Conservation (phyloP, 2,329 filamentous ascomycete genomes). For the Whalleya microplaca region DNA sequence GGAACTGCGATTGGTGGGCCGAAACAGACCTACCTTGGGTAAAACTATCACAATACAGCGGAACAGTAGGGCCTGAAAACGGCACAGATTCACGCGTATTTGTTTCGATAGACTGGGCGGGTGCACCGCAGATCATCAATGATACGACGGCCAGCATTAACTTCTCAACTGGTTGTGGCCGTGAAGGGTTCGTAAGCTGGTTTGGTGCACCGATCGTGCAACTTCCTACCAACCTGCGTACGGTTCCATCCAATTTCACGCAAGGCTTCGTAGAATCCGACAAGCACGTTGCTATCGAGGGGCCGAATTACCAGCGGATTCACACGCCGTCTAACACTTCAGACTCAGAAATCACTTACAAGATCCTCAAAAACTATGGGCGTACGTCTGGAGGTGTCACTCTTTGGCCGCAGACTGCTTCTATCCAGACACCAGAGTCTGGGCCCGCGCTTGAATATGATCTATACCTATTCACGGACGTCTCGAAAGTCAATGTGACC, state of each 20-base stretch:
- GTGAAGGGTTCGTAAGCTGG: slow-evolving; percentile 35
- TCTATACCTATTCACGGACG: slow-evolving; percentile 62
- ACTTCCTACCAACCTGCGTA: slow-evolving; percentile 56
- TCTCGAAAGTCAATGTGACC: slow-evolving; percentile 47
- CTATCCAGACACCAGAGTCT: slow-evolving; percentile 51
- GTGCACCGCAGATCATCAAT: slow-evolving; percentile 40
- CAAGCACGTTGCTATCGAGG: slow-evolving; percentile 58
- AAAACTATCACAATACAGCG: slow-evolving; percentile 52
- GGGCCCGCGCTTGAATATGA: slow-evolving; percentile 63
- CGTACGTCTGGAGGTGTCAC: slow-evolving; percentile 63
- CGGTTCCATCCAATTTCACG: slow-evolving; percentile 54
- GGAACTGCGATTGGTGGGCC: slow-evolving; percentile 57
- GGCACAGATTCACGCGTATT: slow-evolving; percentile 56
- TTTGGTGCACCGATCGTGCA: slow-evolving; percentile 50
- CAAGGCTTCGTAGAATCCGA: slow-evolving; percentile 67
- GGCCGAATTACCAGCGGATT: slow-evolving; percentile 53
- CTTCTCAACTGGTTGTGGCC: slow-evolving; percentile 44
- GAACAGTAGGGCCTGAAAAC: slow-evolving; percentile 51
- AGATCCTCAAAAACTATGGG: slow-evolving; percentile 57
- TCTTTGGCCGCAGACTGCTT: slow-evolving; percentile 55
- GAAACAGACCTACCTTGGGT: slow-evolving; percentile 54
- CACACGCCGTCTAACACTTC: slow-evolving; percentile 30
- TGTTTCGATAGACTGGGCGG: slow-evolving; percentile 60
- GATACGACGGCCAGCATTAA: slow-evolving; percentile 55
- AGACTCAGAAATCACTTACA: slow-evolving; percentile 48